Evolutionary conservation across 2,329 filamentous ascomycete genomes (phyloP).

Genomic region (Phyllosticta capitalensis): DNA sequence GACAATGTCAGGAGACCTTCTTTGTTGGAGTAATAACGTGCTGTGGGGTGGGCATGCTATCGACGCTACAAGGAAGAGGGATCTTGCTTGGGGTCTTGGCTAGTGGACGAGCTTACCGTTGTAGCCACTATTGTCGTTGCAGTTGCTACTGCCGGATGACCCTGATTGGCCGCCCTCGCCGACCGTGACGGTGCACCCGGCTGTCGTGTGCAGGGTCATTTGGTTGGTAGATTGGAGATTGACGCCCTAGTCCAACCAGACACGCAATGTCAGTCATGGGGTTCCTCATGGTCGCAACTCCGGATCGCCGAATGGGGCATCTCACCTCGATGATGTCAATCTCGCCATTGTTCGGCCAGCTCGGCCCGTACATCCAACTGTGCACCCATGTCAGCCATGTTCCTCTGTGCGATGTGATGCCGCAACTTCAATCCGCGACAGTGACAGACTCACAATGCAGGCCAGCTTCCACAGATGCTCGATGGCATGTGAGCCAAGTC

Average conservation of each 20-base stretch:
- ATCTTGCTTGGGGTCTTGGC: not conserved
- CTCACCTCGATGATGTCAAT: slow-evolving; percentile 18
- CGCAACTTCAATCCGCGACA: not conserved
- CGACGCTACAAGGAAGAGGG: not conserved
- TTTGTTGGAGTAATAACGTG: not conserved
- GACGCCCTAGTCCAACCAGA: slow-evolving; percentile 22
- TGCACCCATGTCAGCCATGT: not conserved
- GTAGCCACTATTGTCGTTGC: slow-evolving; percentile 26
- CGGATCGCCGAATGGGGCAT: not conserved
- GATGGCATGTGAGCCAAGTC: slow-evolving; percentile 31
- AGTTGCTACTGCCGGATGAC: slow-evolving; percentile 23
- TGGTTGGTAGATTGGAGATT: slow-evolving; percentile 28
- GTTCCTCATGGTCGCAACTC: slow-evolving; percentile 17
- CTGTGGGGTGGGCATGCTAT: not conserved
- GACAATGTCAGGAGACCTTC: not conserved
- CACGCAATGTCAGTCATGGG: slow-evolving; percentile 5
- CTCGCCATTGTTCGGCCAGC: slow-evolving; percentile 32
- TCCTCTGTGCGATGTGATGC: not conserved
- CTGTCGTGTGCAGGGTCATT: slow-evolving; percentile 29
- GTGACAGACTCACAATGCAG: slow-evolving; percentile 24
- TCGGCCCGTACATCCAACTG: slow-evolving; percentile 30
- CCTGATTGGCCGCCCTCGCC: slow-evolving; percentile 25
- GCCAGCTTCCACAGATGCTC: slow-evolving; percentile 28
- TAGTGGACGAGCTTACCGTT: slow-evolving; percentile 4
- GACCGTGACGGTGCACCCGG: slow-evolving; percentile 25